These are phyloP conservation scores for Hymenoscyphus repandus DNA, from an alignment of 2,329 filamentous ascomycete genomes.

Conservation along the genomic window DNA sequence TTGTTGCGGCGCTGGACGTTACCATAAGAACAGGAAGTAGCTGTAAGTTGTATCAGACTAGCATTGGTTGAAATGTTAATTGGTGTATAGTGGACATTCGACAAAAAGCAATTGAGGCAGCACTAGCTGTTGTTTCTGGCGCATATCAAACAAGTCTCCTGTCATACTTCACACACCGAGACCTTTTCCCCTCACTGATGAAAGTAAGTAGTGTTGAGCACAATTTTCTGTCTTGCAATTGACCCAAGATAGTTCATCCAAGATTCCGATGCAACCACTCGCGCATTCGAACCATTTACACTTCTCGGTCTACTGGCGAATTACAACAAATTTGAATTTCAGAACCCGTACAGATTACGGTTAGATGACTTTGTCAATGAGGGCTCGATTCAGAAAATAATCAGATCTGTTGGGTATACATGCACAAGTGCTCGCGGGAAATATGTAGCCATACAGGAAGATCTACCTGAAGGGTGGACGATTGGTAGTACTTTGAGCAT, in stretches of 20 bases:
- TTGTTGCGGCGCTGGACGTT: slow-evolving; percentile 76
- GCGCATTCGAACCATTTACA: slow-evolving; percentile 69
- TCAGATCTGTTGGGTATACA: slow-evolving; percentile 67
- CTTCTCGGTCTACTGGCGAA: slow-evolving; percentile 85
- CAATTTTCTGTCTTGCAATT: slow-evolving; percentile 1
- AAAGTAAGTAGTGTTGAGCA: slow-evolving; percentile 53
- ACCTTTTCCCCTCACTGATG: slow-evolving; percentile 91
- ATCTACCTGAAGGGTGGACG: slow-evolving; percentile 85
- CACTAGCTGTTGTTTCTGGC: slow-evolving; percentile 82
- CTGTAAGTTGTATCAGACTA: slow-evolving; percentile 45
- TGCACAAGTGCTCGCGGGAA: slow-evolving; percentile 64
- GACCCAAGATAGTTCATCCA: slow-evolving; percentile 61
- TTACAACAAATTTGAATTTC: slow-evolving; percentile 99
- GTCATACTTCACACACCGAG: slow-evolving; percentile 90
- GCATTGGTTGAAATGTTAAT: slow-evolving; percentile 23
- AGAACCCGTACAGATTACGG: slow-evolving; percentile 89
- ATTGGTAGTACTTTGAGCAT: slow-evolving; percentile 74
- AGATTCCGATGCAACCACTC: slow-evolving; percentile 61
- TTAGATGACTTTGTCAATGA: slow-evolving; percentile 97
- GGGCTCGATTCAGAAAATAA: slow-evolving; percentile 74
- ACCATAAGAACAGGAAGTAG: slow-evolving; percentile 72
- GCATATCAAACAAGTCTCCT: slow-evolving; percentile 92
- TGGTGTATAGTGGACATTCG: slow-evolving; percentile 61
- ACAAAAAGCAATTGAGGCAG: slow-evolving; percentile 72
- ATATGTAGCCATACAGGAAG: slow-evolving; percentile 84